These are phyloP conservation scores for Stephanodiscus minutulus DNA, from an alignment of 108 stramenopile species.

Conservation along the genomic window DNA sequence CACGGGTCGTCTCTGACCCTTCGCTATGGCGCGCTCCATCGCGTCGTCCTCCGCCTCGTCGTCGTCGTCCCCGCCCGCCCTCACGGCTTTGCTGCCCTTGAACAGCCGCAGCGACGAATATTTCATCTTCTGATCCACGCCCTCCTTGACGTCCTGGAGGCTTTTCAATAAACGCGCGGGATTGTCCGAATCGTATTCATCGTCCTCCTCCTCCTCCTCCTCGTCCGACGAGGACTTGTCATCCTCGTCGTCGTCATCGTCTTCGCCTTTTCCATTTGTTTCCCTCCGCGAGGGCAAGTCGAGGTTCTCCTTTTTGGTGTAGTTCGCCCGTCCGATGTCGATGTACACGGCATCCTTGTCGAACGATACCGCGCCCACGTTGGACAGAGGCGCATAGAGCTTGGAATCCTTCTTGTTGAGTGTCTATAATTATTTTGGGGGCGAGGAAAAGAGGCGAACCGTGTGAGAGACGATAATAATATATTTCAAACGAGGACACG, in stretches of 20 bases:
- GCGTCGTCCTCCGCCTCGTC: conserved; percentile 39
- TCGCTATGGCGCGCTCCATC: neutral
- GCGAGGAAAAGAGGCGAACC: neutral
- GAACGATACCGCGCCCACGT: conserved; percentile 90
- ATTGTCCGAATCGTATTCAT: conserved; percentile 45
- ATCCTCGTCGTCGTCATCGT: conserved; percentile 33
- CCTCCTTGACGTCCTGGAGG: conserved; percentile 87
- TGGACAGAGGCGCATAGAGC: conserved; percentile 94
- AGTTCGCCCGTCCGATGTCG: conserved; percentile 90
- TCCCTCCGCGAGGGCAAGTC: conserved; percentile 33
- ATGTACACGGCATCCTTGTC: conserved; percentile 99
- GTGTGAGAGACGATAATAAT: neutral
- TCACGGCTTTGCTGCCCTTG: conserved; percentile 71
- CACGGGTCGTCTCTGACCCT: conserved; percentile 22
- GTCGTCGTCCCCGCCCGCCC: conserved; percentile 55
- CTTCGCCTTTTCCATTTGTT: conserved; percentile 15
- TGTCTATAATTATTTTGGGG: conserved; percentile 32
- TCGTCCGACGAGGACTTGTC: conserved; percentile 18
- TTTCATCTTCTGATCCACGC: conserved; percentile 88
- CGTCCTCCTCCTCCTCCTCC: conserved; percentile 50
- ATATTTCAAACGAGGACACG: neutral
- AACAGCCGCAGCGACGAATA: conserved; percentile 81
- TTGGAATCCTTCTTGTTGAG: conserved; percentile 89
- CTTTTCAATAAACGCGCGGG: conserved; percentile 80
- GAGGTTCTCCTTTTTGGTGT: conserved; percentile 84